Conservation (phyloP, 208 protist species). For the Leishmania arabica region DNA sequence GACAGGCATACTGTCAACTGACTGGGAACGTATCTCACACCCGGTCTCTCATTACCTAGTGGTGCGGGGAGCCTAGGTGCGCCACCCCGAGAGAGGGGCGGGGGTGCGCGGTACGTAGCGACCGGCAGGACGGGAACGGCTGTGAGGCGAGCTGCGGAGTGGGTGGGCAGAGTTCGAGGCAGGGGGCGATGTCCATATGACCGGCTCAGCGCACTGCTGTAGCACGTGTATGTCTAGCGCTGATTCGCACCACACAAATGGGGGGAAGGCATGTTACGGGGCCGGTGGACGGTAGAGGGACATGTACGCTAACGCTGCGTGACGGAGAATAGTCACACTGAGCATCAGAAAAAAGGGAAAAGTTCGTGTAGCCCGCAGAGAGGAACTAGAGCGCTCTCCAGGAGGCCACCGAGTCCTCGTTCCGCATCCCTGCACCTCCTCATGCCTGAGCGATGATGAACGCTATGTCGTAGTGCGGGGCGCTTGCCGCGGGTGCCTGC, state of each 20-base stretch:
- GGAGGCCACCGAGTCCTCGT: background rate
- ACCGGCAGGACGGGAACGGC: no score
- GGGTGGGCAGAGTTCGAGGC: background rate
- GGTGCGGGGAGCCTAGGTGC: no score
- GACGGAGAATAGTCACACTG: background rate
- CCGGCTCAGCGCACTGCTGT: background rate
- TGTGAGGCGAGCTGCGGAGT: no score
- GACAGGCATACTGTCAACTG: no score
- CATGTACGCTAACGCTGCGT: no score
- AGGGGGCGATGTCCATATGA: background rate
- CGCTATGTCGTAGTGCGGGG: constrained; percentile 67
- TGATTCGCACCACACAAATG: background rate
- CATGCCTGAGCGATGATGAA: constrained; percentile 17
- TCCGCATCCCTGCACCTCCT: background rate
- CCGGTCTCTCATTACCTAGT: no score
- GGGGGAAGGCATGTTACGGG: background rate
- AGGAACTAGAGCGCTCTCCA: background rate
- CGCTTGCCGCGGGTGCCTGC: constrained; percentile 39
- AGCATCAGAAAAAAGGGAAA: background rate
- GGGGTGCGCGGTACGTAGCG: no score
- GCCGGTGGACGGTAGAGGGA: background rate
- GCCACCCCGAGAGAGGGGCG: no score
- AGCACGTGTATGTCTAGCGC: background rate
- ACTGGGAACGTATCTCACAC: no score
- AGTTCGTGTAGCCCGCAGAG: background rate